phyloP scores from a whole-genome alignment of 2,329 filamentous ascomycete genomes.

The Escovopsis sp. region DNA sequence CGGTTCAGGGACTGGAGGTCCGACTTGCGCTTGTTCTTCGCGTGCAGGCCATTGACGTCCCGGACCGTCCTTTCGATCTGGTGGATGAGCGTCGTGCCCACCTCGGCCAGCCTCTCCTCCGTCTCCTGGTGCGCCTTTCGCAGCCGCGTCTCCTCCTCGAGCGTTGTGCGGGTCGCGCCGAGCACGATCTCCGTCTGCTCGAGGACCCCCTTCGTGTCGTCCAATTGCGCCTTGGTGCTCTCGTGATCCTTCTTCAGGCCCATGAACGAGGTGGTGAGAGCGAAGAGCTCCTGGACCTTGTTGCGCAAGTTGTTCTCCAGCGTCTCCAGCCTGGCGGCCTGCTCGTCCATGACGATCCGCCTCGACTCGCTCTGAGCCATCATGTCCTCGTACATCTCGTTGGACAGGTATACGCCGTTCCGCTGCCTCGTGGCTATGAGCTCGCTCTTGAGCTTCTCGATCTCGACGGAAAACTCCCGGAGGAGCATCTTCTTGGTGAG shows the following conservation, averaged over 20 bases:
- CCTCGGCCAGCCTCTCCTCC: slow-evolving; percentile 56
- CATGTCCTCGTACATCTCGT: slow-evolving; percentile 81
- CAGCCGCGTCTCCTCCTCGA: slow-evolving; percentile 66
- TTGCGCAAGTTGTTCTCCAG: slow-evolving; percentile 82
- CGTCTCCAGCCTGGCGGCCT: slow-evolving; percentile 79
- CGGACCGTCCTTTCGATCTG: slow-evolving; percentile 64
- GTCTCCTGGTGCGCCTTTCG: slow-evolving; percentile 77
- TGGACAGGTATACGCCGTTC: slow-evolving; percentile 87
- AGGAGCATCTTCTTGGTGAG: slow-evolving; percentile 88
- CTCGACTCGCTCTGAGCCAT: slow-evolving; percentile 84
- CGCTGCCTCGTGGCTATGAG: slow-evolving; percentile 83
- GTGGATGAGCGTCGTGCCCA: slow-evolving; percentile 62
- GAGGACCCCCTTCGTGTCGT: slow-evolving; percentile 66
- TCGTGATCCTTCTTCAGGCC: slow-evolving; percentile 83
- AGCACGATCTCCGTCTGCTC: slow-evolving; percentile 81
- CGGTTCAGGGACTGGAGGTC: slow-evolving; percentile 71
- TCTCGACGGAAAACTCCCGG: slow-evolving; percentile 78
- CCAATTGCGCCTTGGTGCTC: slow-evolving; percentile 51
- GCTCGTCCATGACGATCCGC: slow-evolving; percentile 81
- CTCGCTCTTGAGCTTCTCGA: slow-evolving; percentile 88
- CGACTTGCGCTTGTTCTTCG: slow-evolving; percentile 74
- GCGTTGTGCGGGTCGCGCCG: slow-evolving; percentile 54
- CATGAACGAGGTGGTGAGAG: slow-evolving; percentile 74
- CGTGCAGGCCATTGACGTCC: slow-evolving; percentile 68
- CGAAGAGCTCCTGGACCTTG: slow-evolving; percentile 85